Conservation (phyloP, 2,329 filamentous ascomycete species). For the Xylaria multiplex region DNA sequence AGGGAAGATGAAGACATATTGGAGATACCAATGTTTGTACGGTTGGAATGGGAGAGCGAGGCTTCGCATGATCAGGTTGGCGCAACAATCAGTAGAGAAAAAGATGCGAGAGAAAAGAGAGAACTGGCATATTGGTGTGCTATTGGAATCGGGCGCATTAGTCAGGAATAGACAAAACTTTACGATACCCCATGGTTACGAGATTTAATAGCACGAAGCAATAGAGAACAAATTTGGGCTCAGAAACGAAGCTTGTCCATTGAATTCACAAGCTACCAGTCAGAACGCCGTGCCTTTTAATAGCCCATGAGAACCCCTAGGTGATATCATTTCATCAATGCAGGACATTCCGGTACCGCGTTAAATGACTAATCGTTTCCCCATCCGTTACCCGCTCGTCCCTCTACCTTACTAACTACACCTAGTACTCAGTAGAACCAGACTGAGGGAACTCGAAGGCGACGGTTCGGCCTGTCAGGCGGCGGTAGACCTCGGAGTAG, state of each 20-base stretch:
- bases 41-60: slow-evolving; percentile 88
- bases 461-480: slow-evolving; percentile 94
- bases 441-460: slow-evolving; percentile 98
- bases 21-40: slow-evolving; percentile 94
- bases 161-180: slow-evolving; percentile 52
- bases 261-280: slow-evolving; percentile 60
- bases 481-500: slow-evolving; percentile 99
- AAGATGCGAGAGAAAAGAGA: slow-evolving; percentile 76
- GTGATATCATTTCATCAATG: slow-evolving; percentile 46
- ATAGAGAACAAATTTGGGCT: slow-evolving; percentile 31
- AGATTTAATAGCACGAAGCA: slow-evolving; percentile 17
- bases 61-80: slow-evolving; percentile 70
- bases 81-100: slow-evolving; percentile 61
- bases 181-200: slow-evolving; percentile 54
- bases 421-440: slow-evolving; percentile 82
- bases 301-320: slow-evolving; percentile 46
- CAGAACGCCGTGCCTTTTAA: slow-evolving; percentile 60
- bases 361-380: slow-evolving; percentile 35
- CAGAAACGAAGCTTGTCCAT: slow-evolving; percentile 50
- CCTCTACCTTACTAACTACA: slow-evolving; percentile 47
- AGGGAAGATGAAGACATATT: slow-evolving; percentile 71
- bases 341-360: slow-evolving; percentile 42
- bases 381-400: slow-evolving; percentile 21
- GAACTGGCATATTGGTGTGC: slow-evolving; percentile 98
- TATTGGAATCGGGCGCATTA: slow-evolving; percentile 85